phyloP scores from a whole-genome alignment of 2,329 filamentous ascomycete species.

The Conoideocrella luteorostrata region DNA sequence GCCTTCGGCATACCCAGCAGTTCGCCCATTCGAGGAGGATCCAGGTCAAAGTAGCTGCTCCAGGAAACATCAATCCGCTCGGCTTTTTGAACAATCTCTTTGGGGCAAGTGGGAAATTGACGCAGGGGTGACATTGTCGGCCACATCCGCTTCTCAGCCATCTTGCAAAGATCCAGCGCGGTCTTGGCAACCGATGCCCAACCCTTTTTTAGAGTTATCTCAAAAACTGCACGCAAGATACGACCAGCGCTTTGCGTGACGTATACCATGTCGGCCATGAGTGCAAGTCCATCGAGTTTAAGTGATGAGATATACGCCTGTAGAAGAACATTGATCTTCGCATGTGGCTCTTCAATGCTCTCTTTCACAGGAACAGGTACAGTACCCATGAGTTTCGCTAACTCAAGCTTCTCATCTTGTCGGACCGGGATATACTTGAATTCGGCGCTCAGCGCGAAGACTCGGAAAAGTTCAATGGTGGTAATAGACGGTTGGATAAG shows the following conservation, averaged over 20 bases:
- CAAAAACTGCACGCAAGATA: conserved; percentile 91
- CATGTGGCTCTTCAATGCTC: conserved; percentile 90
- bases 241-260: conserved; percentile 96
- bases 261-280: conserved; percentile 98
- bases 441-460: conserved; percentile 92
- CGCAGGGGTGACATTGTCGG: conserved; percentile 94
- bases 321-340: conserved; percentile 95
- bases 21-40: conserved; percentile 94
- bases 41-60: conserved; percentile 90
- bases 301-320: conserved; percentile 95
- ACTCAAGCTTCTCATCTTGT: conserved; percentile 93
- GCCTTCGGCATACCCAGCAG: conserved; percentile 84
- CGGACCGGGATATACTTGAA: conserved; percentile 99
- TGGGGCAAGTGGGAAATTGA: conserved; percentile 77
- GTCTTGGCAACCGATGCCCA: conserved; percentile 92
- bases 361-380: conserved; percentile 98
- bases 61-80: conserved; percentile 93
- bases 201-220: conserved; percentile 94
- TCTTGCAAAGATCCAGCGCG: conserved; percentile 92
- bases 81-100: conserved; percentile 83
- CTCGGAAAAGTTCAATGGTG: conserved; percentile 90
- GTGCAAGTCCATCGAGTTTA: conserved; percentile 83
- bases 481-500: conserved; percentile 90
- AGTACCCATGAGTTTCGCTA: conserved; percentile 81
- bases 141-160: conserved; percentile 99